These are phyloP conservation scores for Auricularia auricula-judae DNA, from an alignment of 768 basidiomycete genomes.

Conservation along the genomic window DNA sequence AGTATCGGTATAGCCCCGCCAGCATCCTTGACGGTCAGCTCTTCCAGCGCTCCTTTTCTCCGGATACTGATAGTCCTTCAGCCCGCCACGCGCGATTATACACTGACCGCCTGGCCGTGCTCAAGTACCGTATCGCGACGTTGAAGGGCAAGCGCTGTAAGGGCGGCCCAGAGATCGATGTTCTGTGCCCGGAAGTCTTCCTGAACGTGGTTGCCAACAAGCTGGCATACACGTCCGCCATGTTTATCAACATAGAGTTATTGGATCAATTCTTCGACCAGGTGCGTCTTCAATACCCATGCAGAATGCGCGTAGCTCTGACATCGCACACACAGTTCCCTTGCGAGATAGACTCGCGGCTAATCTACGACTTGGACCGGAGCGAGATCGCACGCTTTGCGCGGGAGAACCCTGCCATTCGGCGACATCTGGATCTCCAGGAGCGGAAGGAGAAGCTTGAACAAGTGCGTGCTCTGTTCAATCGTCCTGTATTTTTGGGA, in stretches of 20 bases:
- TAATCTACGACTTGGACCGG: conserved; percentile 89
- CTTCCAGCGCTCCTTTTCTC: background rate
- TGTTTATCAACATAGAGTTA: conserved; percentile 98
- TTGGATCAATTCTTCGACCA: conserved; percentile 99
- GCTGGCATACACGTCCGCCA: conserved; percentile 86
- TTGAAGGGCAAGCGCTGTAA: conserved; percentile 85
- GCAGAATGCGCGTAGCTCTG: too few relatives aligned
- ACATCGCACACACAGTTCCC: conserved; percentile 55
- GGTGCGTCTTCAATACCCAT: conserved; percentile 25
- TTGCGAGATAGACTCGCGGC: conserved; percentile 87
- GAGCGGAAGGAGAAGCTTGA: conserved; percentile 97
- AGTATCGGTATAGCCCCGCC: conserved; percentile 84
- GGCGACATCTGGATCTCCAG: conserved; percentile 84
- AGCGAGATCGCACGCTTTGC: conserved; percentile 86
- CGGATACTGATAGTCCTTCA: conserved; percentile 23
- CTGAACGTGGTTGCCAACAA: conserved; percentile 95
- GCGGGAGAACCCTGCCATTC: conserved; percentile 85
- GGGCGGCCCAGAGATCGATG: conserved; percentile 76
- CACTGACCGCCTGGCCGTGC: conserved; percentile 63
- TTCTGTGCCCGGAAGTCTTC: conserved; percentile 94
- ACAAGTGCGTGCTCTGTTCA: conserved; percentile 41
- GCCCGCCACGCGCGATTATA: conserved; percentile 91
- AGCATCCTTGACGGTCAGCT: conserved; percentile 78
- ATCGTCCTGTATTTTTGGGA: conserved; percentile 2
- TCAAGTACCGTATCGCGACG: conserved; percentile 78